Conservation (phyloP, 148 eudicot species). For the Amaranthus hypochondriacus region DNA sequence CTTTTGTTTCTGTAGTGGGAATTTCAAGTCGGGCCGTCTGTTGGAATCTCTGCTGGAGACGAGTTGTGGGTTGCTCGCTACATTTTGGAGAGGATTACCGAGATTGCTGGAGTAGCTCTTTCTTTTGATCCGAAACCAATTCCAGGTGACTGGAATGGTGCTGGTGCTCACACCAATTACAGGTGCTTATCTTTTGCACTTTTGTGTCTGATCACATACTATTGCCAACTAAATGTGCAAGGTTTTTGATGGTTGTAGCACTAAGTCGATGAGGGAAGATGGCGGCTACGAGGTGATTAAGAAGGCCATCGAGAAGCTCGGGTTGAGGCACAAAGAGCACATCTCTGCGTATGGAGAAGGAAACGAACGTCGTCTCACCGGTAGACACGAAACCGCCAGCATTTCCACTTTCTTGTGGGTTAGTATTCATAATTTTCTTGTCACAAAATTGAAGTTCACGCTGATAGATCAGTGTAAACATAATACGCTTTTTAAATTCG, state of each 20-base stretch:
- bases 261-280: conserved; percentile 46
- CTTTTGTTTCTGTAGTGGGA: conserved; percentile 41
- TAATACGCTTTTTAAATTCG: no score
- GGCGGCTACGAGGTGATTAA: conserved; percentile 51
- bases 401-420: conserved; percentile 59
- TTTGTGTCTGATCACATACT: neutral
- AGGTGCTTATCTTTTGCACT: conserved; percentile 26
- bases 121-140: conserved; percentile 60
- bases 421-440: neutral
- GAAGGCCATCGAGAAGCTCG: conserved; percentile 53
- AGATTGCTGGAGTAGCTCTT: conserved; percentile 47
- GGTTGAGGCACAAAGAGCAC: conserved; percentile 54
- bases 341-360: conserved; percentile 68
- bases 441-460: neutral
- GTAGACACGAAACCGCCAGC: conserved; percentile 56
- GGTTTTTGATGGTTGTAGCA: conserved; percentile 24
- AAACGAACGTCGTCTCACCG: conserved; percentile 61
- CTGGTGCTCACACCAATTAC: conserved; percentile 79
- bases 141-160: conserved; percentile 79
- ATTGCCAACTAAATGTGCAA: neutral
- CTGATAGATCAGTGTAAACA: no score
- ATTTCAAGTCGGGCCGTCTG: conserved; percentile 60
- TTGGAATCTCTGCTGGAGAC: conserved; percentile 61
- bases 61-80: conserved; percentile 59
- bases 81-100: conserved; percentile 62